These are phyloP conservation scores for Coemansia sp. DNA, from an alignment of 192 early-diverging fungal species.

Conservation along the genomic window DNA sequence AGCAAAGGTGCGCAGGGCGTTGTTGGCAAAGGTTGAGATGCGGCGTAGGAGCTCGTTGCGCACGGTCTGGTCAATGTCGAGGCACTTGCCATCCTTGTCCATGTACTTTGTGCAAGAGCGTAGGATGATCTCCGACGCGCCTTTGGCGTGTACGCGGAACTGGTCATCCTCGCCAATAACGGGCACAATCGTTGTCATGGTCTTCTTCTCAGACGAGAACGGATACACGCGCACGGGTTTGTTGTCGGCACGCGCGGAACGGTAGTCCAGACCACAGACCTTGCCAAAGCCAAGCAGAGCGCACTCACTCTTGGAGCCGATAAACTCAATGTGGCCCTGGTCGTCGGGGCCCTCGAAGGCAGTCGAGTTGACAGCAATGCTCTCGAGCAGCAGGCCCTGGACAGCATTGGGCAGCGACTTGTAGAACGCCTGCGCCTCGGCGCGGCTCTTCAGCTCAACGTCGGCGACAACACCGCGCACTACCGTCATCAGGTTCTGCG, in stretches of 20 bases:
- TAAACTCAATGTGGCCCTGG: constrained; percentile 53
- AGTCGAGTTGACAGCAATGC: constrained; percentile 81
- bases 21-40: constrained; percentile 45
- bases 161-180: constrained; percentile 53
- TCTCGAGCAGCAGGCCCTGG: constrained; percentile 58
- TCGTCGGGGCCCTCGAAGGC: constrained; percentile 55
- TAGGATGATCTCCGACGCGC: constrained; percentile 81
- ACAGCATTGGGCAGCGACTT: constrained; percentile 49
- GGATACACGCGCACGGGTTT: constrained; percentile 73
- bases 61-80: constrained; percentile 19
- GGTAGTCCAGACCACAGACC: constrained; percentile 63
- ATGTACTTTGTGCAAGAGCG: constrained; percentile 11
- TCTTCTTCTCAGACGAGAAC: constrained; percentile 89
- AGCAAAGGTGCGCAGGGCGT: constrained; percentile 87
- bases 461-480: constrained; percentile 67
- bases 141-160: constrained; percentile 83
- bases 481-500: constrained; percentile 96
- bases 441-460: constrained; percentile 44
- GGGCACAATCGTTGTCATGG: constrained; percentile 83
- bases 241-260: constrained; percentile 57
- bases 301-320: constrained; percentile 96
- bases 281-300: constrained; percentile 78
- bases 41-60: constrained; percentile 33
- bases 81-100: constrained; percentile 33
- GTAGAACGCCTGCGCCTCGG: constrained; percentile 53